A percentile compares a stretch with the other conserved stretches of the same genome.
These are phyloP conservation scores for Tylopilus sp. DNA, from an alignment of 1,284 basidiomycete species.

Conservation along the genomic window DNA sequence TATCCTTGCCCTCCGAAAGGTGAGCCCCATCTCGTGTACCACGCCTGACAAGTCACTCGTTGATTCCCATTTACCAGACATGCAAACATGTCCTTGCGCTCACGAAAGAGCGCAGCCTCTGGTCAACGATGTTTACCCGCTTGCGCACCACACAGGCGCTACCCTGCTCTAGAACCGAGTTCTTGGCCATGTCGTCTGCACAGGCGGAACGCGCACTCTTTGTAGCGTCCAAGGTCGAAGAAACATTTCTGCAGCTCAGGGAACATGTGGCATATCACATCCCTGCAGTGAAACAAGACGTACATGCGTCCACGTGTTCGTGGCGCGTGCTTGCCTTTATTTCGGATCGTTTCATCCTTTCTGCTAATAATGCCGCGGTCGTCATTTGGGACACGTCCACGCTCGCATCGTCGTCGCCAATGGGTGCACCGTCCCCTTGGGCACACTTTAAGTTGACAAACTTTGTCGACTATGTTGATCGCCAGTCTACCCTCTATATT, in stretches of 20 bases:
- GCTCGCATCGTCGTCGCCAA: not conserved
- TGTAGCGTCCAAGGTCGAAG: constrained; percentile 16
- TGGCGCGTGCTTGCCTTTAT: constrained; percentile 21
- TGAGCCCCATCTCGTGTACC: not conserved
- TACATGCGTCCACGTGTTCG: constrained; percentile 1
- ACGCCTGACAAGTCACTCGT: not conserved
- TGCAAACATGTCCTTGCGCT: constrained; percentile 16
- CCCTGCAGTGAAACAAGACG: not conserved
- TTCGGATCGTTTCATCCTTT: constrained; percentile 26
- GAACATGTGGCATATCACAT: not conserved
- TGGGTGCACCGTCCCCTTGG: constrained; percentile 4
- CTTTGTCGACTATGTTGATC: constrained; percentile 5
- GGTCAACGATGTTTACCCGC: constrained; percentile 11
- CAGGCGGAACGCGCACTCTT: constrained; percentile 11
- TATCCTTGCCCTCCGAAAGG: constrained; percentile 23
- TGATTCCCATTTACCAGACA: constrained; percentile 12
- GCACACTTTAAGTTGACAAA: constrained; percentile 13
- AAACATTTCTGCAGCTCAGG: constrained; percentile 15
- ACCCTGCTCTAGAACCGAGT: constrained; percentile 19
- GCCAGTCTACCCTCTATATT: constrained; percentile 13
- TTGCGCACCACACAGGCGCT: constrained; percentile 16
- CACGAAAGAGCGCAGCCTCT: constrained; percentile 14
- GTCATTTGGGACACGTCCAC: constrained; percentile 21
- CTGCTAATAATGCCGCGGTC: constrained; percentile 7
- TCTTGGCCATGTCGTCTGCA: constrained; percentile 7